Percentiles rank a stretch among this genome's conserved stretches.
phyloP scores from a whole-genome alignment of 441 rosid species.

The Adansonia grandidieri region DNA sequence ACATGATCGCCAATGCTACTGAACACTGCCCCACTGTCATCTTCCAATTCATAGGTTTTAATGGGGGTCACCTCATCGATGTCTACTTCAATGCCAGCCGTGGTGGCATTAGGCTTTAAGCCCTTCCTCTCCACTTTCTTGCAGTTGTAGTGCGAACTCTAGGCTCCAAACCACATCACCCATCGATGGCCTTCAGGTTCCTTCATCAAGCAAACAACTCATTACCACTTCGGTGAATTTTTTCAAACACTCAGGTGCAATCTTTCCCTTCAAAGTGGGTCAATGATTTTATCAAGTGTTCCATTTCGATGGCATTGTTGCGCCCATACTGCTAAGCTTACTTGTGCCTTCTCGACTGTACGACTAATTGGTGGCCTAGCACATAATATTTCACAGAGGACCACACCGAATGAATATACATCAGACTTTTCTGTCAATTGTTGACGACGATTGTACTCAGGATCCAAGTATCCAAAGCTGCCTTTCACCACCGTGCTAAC shows the following conservation, averaged over 20 bases:
- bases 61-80: not conserved
- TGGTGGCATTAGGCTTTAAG: not conserved
- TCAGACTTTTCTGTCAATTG: conserved; percentile 64
- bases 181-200: conserved; percentile 32
- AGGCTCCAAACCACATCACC: conserved; percentile 26
- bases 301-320: conserved; percentile 38
- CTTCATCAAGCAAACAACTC: conserved; percentile 49
- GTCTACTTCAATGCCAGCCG: conserved; percentile 11
- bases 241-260: conserved; percentile 40
- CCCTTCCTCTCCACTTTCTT: conserved; percentile 29
- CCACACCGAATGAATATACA: conserved; percentile 71
- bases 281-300: conserved; percentile 46
- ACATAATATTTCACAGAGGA: conserved; percentile 54
- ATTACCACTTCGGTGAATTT: conserved; percentile 48
- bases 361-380: conserved; percentile 44
- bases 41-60: conserved; percentile 3
- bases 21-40: conserved; percentile 29
- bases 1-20: conserved; percentile 30
- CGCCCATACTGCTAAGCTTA: conserved; percentile 50
- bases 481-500: conserved; percentile 66
- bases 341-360: conserved; percentile 26
- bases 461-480: conserved; percentile 66
- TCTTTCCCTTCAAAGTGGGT: conserved; percentile 40
- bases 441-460: conserved; percentile 59
- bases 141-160: conserved; percentile 43